Conservation (phyloP, 2,329 filamentous ascomycete genomes). For the Aspergillus persii region DNA sequence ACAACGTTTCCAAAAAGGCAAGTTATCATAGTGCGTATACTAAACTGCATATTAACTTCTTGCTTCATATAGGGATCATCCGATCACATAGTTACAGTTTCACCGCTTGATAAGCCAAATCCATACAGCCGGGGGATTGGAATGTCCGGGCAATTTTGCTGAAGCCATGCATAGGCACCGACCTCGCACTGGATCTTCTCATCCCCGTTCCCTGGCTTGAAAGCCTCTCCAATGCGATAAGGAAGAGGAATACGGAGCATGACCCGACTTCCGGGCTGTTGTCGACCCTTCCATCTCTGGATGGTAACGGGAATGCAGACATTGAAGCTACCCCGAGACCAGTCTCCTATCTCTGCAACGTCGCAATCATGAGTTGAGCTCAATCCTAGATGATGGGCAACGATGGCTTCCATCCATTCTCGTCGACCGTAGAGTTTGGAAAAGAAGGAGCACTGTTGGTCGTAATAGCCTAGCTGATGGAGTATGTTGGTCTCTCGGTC, state of each 20-base stretch:
- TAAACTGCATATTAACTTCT: background rate
- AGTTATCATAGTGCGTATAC: background rate
- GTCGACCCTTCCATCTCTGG: background rate
- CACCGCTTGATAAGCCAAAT: background rate
- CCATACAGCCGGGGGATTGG: background rate
- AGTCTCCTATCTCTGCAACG: background rate
- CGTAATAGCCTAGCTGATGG: background rate
- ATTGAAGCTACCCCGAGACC: background rate
- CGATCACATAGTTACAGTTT: background rate
- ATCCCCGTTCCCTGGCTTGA: slow-evolving; percentile 3
- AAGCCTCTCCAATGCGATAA: background rate
- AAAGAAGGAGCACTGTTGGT: background rate
- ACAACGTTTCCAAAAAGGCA: background rate
- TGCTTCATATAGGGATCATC: background rate
- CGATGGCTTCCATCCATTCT: background rate
- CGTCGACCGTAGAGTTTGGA: background rate
- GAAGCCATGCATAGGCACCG: slow-evolving; percentile 3
- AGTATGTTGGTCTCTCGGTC: background rate
- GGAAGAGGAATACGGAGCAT: slow-evolving; percentile 3
- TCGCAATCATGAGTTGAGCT: background rate
- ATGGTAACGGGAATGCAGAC: background rate
- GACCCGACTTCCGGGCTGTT: background rate
- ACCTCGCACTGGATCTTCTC: slow-evolving; percentile 7
- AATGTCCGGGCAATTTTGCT: background rate
- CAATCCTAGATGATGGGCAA: background rate